Evolutionary conservation across 148 eudicot genomes (phyloP), one percentile per base, ranked within the genome.

Genomic region (Amaranthus palmeri): DNA sequence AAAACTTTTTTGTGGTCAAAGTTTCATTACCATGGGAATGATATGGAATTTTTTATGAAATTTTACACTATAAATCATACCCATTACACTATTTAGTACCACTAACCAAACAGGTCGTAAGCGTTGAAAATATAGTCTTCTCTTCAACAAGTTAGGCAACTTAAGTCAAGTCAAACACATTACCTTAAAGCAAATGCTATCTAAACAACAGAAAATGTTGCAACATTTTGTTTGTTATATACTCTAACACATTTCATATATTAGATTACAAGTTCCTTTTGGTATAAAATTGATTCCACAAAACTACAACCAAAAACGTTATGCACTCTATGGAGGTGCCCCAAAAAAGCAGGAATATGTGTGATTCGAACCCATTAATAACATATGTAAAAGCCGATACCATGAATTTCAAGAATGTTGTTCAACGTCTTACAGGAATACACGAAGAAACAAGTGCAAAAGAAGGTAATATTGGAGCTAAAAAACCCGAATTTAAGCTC

Each of bases 401-500:
- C 57, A 36, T 15, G 44, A 80, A 46, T 15, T 83, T 80, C 76
- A 74, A 80, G 66, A 83, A 83, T 45, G 83, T 83, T 15, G 85
- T 83, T 42, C 85, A 83, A 51, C 72, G 81, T 18, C 76, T 83
- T 47, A 83, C 83, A 25, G 85, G 85, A 54, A 11, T 56, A 8
- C 54, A 54, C 49, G 79, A 74, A 62, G 50, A 15, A 56, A n/a
- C 58, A 10, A 40, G 56, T 50, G 72, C 52, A 45, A 75, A 67
- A 68, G 74, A 70, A 68, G 74, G 73, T 61, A 74, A 61, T 41
- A 71, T 71, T 9, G 74, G 81, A 3, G 70, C 70, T 3, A 76
- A 71, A 64, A 79, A 51, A 13, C 78, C 83, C 4, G 70, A 58
- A 57, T 79, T 73, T 61, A 83, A 83, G 68, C 83, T 83, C 53